A percentile compares a stretch with the other conserved stretches of the same genome.
phyloP scores from a whole-genome alignment of 495 filamentous ascomycete genomes.

The Lophiotrema nucula region DNA sequence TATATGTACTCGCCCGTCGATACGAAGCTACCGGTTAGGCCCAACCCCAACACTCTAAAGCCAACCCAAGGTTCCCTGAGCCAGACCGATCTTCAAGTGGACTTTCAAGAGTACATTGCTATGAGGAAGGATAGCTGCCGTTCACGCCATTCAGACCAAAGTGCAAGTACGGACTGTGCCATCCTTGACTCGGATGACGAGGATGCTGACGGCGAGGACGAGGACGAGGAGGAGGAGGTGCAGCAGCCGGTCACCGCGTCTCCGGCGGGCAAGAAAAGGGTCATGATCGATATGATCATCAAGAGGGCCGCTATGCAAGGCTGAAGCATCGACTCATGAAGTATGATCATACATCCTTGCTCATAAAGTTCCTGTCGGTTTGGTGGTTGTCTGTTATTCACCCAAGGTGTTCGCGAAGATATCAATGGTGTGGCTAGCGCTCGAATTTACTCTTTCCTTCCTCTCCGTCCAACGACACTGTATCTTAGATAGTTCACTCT shows the following conservation, averaged over 20 bases:
- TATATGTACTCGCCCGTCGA: background rate
- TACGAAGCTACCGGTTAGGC: no score
- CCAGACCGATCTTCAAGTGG: background rate
- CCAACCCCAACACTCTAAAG: no score
- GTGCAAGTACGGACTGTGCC: background rate
- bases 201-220: background rate
- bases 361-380: background rate
- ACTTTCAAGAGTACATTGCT: background rate
- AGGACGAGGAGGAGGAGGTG: background rate
- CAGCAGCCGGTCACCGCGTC: background rate
- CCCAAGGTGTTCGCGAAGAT: background rate
- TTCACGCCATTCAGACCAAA: background rate
- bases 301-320: background rate
- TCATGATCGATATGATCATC: background rate
- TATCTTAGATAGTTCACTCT: no score
- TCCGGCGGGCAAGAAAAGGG: no score
- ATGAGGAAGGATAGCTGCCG: background rate
- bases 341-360: background rate
- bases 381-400: background rate
- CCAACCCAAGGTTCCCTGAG: background rate
- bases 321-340: background rate
- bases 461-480: no score
- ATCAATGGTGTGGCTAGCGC: no score
- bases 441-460: no score
- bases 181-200: background rate